phyloP scores from a whole-genome alignment of 305 asterid genomes.

The Solanum hybrid region DNA sequence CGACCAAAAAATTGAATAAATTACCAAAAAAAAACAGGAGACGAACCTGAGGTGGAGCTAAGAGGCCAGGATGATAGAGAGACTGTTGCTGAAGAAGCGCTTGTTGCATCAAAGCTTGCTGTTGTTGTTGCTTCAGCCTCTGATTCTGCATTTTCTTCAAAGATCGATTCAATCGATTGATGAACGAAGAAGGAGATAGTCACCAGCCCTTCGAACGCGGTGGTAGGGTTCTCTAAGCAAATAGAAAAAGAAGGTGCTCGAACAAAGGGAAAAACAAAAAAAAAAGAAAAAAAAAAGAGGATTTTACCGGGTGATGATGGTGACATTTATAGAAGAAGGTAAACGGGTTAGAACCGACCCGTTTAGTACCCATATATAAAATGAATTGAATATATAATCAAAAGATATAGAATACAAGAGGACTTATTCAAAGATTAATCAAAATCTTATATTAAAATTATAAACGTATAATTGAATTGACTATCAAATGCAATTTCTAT shows the following conservation, averaged over 20 bases:
- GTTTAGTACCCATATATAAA: background rate
- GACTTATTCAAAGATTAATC: background rate
- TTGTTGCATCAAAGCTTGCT: slow-evolving; percentile 81
- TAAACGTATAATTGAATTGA: background rate
- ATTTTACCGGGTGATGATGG: background rate
- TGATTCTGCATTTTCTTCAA: slow-evolving; percentile 64
- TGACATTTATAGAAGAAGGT: background rate
- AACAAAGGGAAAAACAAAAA: background rate
- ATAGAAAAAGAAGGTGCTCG: background rate
- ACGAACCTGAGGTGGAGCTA: slow-evolving; percentile 88
- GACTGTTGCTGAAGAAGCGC: slow-evolving; percentile 86
- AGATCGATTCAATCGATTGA: slow-evolving; percentile 10
- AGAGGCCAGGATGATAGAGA: slow-evolving; percentile 79
- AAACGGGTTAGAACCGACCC: background rate
- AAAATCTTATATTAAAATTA: background rate
- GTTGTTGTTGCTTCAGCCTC: slow-evolving; percentile 71
- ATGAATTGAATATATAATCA: background rate
- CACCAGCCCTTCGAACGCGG: background rate
- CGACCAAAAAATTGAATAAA: background rate
- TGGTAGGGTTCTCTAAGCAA: background rate
- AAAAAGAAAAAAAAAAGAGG: background rate
- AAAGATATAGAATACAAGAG: background rate
- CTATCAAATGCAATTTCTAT: background rate
- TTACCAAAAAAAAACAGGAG: background rate
- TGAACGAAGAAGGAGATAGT: background rate